Percentiles rank a stretch among this genome's conserved stretches.
phyloP scores from a whole-genome alignment of 352 stramenopile species.

The Phytopythium litorale region DNA sequence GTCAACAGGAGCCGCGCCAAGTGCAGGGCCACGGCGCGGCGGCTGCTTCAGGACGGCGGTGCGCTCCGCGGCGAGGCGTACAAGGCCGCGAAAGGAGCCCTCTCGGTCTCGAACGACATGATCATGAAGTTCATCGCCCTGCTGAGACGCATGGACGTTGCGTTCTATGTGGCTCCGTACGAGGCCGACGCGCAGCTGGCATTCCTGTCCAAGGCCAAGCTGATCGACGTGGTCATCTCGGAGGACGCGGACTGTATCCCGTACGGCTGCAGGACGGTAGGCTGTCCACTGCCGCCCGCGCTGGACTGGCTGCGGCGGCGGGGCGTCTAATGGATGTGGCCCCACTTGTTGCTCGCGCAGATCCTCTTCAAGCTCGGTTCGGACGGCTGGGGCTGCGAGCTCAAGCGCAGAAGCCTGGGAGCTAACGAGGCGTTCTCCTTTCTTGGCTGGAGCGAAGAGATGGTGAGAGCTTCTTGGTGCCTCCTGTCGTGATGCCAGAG shows the following conservation, averaged over 20 bases:
- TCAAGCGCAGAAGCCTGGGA: slow-evolving; percentile 77
- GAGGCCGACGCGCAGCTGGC: slow-evolving; percentile 97
- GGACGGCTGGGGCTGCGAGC: slow-evolving; percentile 82
- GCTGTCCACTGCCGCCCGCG: neutral
- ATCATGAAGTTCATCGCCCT: slow-evolving; percentile 58
- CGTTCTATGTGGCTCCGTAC: slow-evolving; percentile 96
- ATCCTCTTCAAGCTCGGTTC: slow-evolving; percentile 94
- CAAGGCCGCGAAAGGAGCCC: slow-evolving; percentile 39
- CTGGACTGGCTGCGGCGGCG: neutral
- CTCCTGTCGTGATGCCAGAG: neutral
- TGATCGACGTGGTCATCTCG: slow-evolving; percentile 94
- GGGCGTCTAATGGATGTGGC: neutral
- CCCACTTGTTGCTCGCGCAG: slow-evolving; percentile 8
- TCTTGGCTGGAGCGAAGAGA: slow-evolving; percentile 81
- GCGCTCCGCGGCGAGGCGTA: slow-evolving; percentile 18
- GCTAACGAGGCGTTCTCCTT: slow-evolving; percentile 83
- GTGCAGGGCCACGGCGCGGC: slow-evolving; percentile 39
- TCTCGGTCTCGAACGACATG: slow-evolving; percentile 76
- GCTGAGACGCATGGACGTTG: slow-evolving; percentile 66
- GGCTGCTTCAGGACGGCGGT: slow-evolving; percentile 18
- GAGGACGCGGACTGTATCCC: slow-evolving; percentile 96
- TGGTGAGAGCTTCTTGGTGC: slow-evolving; percentile 35
- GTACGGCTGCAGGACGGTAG: slow-evolving; percentile 88
- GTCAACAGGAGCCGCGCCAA: slow-evolving; percentile 23
- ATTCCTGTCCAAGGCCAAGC: slow-evolving; percentile 81